These are phyloP conservation scores for Aspergillus fumigatiaffinis DNA, from an alignment of 2,329 filamentous ascomycete genomes.

Conservation along the genomic window DNA sequence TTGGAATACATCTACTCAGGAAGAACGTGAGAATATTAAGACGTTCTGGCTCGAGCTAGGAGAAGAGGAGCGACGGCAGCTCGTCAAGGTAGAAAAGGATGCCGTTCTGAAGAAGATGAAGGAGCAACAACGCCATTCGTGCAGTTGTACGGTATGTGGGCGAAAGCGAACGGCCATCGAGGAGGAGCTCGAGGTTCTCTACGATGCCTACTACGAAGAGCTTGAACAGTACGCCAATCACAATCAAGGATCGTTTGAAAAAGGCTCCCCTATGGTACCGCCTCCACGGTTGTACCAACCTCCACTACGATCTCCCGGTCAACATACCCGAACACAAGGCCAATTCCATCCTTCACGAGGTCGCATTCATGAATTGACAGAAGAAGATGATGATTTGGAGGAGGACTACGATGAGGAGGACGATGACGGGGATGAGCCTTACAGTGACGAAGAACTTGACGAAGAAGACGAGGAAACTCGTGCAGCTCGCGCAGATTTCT, in stretches of 20 bases:
- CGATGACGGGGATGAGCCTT: constrained; percentile 62
- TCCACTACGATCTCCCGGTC: constrained; percentile 52
- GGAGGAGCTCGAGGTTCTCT: constrained; percentile 93
- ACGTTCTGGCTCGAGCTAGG: constrained; percentile 95
- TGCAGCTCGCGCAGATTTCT: constrained; percentile 72
- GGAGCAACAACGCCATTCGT: constrained; percentile 98
- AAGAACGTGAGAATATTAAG: constrained; percentile 95
- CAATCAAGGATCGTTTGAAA: constrained; percentile 58
- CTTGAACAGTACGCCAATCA: constrained; percentile 95
- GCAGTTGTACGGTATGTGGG: constrained; percentile 95
- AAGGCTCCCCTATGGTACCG: constrained; percentile 65
- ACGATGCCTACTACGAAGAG: constrained; percentile 98
- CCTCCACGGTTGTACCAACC: constrained; percentile 61
- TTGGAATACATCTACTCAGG: constrained; percentile 92
- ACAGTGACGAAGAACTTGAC: constrained; percentile 62
- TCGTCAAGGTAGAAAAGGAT: constrained; percentile 98
- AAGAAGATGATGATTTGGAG: constrained; percentile 53
- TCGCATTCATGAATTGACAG: constrained; percentile 60
- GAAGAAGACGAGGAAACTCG: constrained; percentile 60
- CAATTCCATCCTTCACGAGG: constrained; percentile 68
- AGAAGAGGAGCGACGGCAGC: constrained; percentile 88
- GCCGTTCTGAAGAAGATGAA: constrained; percentile 99
- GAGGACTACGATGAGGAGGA: constrained; percentile 62
- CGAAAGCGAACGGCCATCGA: constrained; percentile 95
- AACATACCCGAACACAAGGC: constrained; percentile 52